Evolutionary conservation across 2,329 filamentous ascomycete genomes (phyloP).

Genomic region (Canariomyces notabilis): DNA sequence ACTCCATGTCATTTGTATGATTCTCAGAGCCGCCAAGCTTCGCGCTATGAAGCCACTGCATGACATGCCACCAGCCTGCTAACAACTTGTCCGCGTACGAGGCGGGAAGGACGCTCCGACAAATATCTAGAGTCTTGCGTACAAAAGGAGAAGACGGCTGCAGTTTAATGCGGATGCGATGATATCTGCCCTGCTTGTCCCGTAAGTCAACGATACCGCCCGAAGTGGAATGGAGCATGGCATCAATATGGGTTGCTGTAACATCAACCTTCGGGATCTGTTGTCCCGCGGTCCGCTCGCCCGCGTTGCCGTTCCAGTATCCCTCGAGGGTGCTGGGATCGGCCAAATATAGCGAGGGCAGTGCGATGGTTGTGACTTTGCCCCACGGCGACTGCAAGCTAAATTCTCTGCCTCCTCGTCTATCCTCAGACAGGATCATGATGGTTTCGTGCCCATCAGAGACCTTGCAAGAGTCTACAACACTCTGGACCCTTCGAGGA

Average conservation of each 20-base stretch:
- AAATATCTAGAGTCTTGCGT: constrained; percentile 54
- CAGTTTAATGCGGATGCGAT: constrained; percentile 64
- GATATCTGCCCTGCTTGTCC: constrained; percentile 56
- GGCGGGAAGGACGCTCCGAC: constrained; percentile 59
- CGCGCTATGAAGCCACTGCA: constrained; percentile 55
- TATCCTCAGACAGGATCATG: constrained; percentile 62
- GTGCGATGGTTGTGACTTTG: constrained; percentile 58
- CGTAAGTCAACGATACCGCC: constrained; percentile 61
- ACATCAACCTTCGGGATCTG: constrained; percentile 44
- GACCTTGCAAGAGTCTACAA: constrained; percentile 69
- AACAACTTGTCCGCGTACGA: constrained; percentile 56
- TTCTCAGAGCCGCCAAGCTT: constrained; percentile 23
- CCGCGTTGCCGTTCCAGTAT: constrained; percentile 43
- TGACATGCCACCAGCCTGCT: constrained; percentile 67
- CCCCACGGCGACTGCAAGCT: constrained; percentile 75
- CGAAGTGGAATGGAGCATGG: constrained; percentile 53
- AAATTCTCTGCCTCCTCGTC: constrained; percentile 59
- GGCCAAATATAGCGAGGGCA: constrained; percentile 56
- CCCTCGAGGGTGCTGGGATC: constrained; percentile 57
- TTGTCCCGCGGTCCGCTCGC: constrained; percentile 46
- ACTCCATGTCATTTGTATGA: constrained; percentile 53
- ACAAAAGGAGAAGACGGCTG: constrained; percentile 61
- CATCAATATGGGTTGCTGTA: constrained; percentile 43
- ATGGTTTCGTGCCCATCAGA: constrained; percentile 63
- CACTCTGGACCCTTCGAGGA: constrained; percentile 57